Base-by-base conservation (phyloP, 202 grass and related monocot species). In the Sporobolus alterniflorus region DNA sequence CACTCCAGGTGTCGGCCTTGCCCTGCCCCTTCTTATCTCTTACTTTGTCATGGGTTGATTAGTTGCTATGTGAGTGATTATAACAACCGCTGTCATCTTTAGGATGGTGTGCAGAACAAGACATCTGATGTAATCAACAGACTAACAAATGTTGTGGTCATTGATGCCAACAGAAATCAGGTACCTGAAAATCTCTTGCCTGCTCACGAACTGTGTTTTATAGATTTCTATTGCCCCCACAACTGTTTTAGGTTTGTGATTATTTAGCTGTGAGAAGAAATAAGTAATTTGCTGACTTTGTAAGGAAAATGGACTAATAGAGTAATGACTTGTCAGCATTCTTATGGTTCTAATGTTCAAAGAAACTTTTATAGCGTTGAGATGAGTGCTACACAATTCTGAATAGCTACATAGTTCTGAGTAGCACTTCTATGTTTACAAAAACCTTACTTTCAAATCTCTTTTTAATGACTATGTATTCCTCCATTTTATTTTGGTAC, bases 161-260 rank as follows among this genome's bases (percentile, higher is more conserved):
- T 99, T 71, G 97, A 99, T 70, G 91, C 88, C 61, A 96, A 96
- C 80, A 94, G 90, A 90, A 99, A 99, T 90, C 97, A 96, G 93
- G 97, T 99, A 50, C 54, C 57, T 64, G 48, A 65, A 49, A 57
- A 18, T 73, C 31, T 18, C 3, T 75, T 64, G 21, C 42, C 31
- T 79, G n/a, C 2, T 36, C 36, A 61, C n/a, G 61, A 48, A 74
- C 17, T 54, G 26, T 65, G 33, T 47, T 79, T 82, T 86, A 25
- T 75, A 28, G 61, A 63, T 31, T 82, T 69, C 52, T 74, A 47
- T 86, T 74, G 14, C 39, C 21, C 21, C 6, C 11, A 10, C 12
- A 17, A 30, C 24, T 44, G 49, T 73, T 41, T 40, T 78, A 51
- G 2, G 24, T 60, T 42, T 62, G 39, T 80, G 68, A 43, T 9